Base-by-base conservation (phyloP, 805 yeast genomes). In the Kuraishia floccosa region DNA sequence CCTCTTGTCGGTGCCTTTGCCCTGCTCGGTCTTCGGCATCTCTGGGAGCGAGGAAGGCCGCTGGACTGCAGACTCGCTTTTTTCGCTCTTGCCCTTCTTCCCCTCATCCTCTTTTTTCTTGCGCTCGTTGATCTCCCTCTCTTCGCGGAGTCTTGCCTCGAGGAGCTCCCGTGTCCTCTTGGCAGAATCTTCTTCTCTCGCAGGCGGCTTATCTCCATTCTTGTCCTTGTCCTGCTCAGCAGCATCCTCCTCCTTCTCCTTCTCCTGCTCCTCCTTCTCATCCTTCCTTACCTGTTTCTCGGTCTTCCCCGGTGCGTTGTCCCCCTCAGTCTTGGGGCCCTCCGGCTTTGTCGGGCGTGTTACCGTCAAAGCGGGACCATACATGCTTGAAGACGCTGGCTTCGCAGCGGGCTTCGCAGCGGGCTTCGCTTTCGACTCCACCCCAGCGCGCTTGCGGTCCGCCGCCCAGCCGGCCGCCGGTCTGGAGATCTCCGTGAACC, bases 331-430 rank as follows among this genome's bases (percentile, higher is more conserved):
- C 12, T 13, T 22, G 7, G 14, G 27, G n/a, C 13, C 32, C n/a
- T 13, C 15, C n/a, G 17, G 5, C 11, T 17, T 22, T 10, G n/a
- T 11, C 17, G 17, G 17, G 24, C 18, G 28, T 16, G 17, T 22
- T n/a, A 9, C 25, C 14, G 16, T 22, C 25, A 12, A 6, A 12
- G 7, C 15, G 5, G 21, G 17, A 13, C 19, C 30, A 17, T 6
- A 23, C 5, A 17, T 27, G 23, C 22, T 23, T 8, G 14, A 5
- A 25, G 30, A 17, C 30, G 11, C 30, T 27, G 22, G 30, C 11
- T 19, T 27, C 30, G 17, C 30, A 17, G 13, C 25, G 6, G 20
- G 28, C 13, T 14, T 27, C 30, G 14, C 30, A 17, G 6, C 23
- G 4, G 6, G 9, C 30, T 14, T 25, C 6, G 7, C n/a, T n/a